Conservation (phyloP, 192 early-diverging fungal species). For the Coemansia sp. region DNA sequence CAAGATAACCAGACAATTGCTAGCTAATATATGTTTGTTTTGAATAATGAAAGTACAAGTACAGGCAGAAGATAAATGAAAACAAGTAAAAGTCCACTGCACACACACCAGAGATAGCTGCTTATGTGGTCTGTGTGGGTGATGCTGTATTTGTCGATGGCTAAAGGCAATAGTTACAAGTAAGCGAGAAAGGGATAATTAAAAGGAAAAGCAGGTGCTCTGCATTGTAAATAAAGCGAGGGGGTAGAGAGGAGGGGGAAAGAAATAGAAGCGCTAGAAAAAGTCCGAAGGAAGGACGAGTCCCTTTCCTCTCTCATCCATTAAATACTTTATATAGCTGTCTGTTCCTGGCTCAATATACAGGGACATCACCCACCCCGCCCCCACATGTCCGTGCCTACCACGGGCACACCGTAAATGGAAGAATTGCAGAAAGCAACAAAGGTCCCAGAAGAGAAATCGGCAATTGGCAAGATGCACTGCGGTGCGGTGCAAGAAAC, state of each 20-base stretch:
- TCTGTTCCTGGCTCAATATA: neutral
- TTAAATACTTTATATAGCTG: constrained; percentile 1
- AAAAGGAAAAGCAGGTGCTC: neutral
- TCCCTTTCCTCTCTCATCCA: neutral
- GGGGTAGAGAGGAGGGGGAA: neutral
- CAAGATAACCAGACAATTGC: neutral
- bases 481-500: constrained; percentile 5
- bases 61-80: neutral
- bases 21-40: too few relatives aligned
- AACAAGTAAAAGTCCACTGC: neutral
- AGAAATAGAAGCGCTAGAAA: too few relatives aligned
- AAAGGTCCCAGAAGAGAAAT: neutral
- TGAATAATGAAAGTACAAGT: neutral
- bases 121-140: too few relatives aligned
- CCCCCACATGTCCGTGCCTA: constrained; percentile 1
- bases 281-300: neutral
- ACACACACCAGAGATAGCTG: too few relatives aligned
- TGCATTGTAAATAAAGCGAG: neutral
- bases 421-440: neutral
- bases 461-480: neutral
- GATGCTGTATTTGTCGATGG: too few relatives aligned
- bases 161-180: neutral
- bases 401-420: constrained; percentile 5
- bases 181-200: neutral
- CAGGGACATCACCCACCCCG: too few relatives aligned